These are phyloP conservation scores for Dactylellina drechsleri DNA, from an alignment of 2,329 filamentous ascomycete genomes.

Conservation along the genomic window DNA sequence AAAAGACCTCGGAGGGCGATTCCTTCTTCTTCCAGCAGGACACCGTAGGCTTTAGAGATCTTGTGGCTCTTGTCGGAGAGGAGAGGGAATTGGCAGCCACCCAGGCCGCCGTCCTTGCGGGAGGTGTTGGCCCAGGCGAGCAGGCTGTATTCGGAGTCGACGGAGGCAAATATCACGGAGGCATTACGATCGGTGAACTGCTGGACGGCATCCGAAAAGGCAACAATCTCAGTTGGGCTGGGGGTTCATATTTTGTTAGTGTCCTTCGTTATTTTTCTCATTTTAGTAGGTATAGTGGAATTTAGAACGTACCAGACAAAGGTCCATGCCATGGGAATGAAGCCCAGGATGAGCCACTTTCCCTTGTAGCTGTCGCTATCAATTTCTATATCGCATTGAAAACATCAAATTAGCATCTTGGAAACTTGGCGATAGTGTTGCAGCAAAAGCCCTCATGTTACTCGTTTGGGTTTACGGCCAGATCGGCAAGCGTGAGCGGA, in stretches of 20 bases:
- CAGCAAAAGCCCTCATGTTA: slow-evolving; percentile 9
- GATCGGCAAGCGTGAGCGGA: slow-evolving; percentile 23
- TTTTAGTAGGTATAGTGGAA: not conserved
- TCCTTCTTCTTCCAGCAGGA: slow-evolving; percentile 72
- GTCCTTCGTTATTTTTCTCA: not conserved
- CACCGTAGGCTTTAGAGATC: slow-evolving; percentile 71
- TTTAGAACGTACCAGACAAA: slow-evolving; percentile 67
- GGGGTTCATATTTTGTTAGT: not conserved
- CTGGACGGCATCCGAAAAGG: slow-evolving; percentile 71
- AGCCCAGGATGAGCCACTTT: slow-evolving; percentile 72
- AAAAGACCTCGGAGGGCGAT: slow-evolving; percentile 73
- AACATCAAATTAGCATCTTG: slow-evolving; percentile 3
- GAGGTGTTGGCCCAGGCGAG: slow-evolving; percentile 70
- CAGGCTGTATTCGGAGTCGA: slow-evolving; percentile 70
- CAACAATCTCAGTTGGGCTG: slow-evolving; percentile 67
- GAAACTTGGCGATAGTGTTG: slow-evolving; percentile 17
- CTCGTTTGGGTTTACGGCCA: slow-evolving; percentile 31
- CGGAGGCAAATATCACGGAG: slow-evolving; percentile 70
- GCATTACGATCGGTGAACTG: slow-evolving; percentile 71
- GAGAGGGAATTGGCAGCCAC: slow-evolving; percentile 71
- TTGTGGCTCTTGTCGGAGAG: slow-evolving; percentile 72
- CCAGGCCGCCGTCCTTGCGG: slow-evolving; percentile 72
- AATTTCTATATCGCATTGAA: slow-evolving; percentile 56
- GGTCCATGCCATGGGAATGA: slow-evolving; percentile 75
- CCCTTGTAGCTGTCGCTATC: slow-evolving; percentile 62